Evolutionary conservation across 495 filamentous ascomycete species (phyloP), one percentile per base, ranked within the genome.

Genomic region (Talaromyces borbonicus): DNA sequence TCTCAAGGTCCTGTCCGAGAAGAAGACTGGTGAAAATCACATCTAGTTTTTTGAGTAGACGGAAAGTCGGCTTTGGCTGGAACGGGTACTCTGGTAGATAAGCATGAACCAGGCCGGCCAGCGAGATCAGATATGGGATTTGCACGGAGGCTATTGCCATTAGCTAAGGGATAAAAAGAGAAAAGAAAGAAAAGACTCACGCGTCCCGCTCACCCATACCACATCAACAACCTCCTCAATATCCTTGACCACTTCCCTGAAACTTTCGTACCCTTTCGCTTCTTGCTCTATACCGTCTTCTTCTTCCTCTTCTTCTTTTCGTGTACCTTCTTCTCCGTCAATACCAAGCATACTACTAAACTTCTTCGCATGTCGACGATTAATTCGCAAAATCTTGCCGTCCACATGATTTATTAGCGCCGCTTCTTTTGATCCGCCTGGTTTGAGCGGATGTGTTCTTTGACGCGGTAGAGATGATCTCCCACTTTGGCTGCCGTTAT

Each of bases 181-280:
- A 43, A 42, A 18, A 24, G 20, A 20, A 35, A 39, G 44, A 40
- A 46, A 45, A 27, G 12, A 56, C 86, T 50, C 71, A 92, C 87
- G 86, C 8, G 87, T 92, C 2, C 84, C 84, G 32, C 77, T 83
- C 19, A 83, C 68, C 89, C 89, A 95, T 6, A 94, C 60, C 8
- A 90, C 75, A 63, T 90, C 81, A 12, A 90, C 64, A 12, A 90
- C 49, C 5, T 62, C 66, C 31, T 87, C 82, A 1, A 94, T 59
- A 56, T 93, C 86, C 37, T 66, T 73, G 11, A 72, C 83, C 5
- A 85, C 66, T 46, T 90, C 80, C 12, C 58, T 66, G 59, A 92
- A 83, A 49, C 60, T 77, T 41, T 72, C 72, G 59, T 92, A 95
- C 0, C 82, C 82, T 14, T 66, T 61, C 4, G 75, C 73, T n/a